Evolutionary conservation across 1,139 yeast species (phyloP).

Genomic region (Pichia sp.): DNA sequence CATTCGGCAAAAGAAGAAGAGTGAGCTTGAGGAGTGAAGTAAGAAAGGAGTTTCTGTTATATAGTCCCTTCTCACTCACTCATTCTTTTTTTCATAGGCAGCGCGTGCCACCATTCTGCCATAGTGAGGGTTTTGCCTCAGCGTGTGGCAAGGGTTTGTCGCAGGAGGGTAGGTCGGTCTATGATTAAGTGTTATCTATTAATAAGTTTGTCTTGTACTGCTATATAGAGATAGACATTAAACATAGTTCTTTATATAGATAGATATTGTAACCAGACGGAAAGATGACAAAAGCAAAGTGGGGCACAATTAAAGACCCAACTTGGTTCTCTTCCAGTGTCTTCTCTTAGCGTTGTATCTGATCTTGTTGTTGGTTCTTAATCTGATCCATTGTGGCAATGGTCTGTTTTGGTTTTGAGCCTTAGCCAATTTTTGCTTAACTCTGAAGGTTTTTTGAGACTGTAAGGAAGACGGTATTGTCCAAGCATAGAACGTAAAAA

Average conservation of each 20-base stretch:
- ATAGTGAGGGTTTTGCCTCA: not conserved
- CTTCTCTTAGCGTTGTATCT: conserved; percentile 99
- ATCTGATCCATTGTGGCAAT: conserved; percentile 99
- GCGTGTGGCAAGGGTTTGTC: not conserved
- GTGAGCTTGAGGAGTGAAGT: no score
- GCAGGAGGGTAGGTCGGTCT: not conserved
- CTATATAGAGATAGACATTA: not conserved
- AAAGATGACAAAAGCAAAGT: not conserved
- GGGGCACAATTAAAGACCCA: conserved; percentile 68
- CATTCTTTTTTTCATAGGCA: not conserved
- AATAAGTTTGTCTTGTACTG: not conserved
- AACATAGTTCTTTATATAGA: not conserved
- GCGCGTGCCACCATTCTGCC: not conserved
- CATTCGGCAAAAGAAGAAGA: not conserved
- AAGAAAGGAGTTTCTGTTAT: no score
- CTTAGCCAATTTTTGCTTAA: conserved; percentile 99
- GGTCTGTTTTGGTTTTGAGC: conserved; percentile 99
- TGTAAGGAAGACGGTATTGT: conserved; percentile 31
- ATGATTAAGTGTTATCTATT: not conserved
- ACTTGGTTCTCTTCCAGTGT: conserved; percentile 99
- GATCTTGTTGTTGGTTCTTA: conserved; percentile 96
- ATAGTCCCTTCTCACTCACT: no score
- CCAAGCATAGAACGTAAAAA: conserved; percentile 1
- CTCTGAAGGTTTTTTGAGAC: conserved; percentile 97
- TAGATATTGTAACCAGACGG: not conserved